Evolutionary conservation across 129 eudicot genomes (phyloP).

Genomic region (Gnaphalium uliginosum): DNA sequence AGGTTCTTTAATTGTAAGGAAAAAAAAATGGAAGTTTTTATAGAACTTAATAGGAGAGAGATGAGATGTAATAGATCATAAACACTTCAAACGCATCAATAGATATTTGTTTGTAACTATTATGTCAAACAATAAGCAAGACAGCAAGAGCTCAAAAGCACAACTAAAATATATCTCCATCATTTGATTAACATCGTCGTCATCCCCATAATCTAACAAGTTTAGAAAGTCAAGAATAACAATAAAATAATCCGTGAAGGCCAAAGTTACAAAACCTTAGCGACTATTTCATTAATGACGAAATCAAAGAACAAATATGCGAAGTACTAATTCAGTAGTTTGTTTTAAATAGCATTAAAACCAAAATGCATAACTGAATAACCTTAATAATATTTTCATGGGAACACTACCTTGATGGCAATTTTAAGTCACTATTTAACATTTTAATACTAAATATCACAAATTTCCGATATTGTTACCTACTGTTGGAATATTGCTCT

Average conservation of each 20-base stretch:
- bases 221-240: neutral
- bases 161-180: neutral
- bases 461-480: neutral
- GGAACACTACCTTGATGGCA: too few relatives aligned
- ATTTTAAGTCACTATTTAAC: too few relatives aligned
- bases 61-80: neutral
- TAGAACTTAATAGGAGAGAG: neutral
- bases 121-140: too few relatives aligned
- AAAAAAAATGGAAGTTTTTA: neutral
- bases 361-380: neutral
- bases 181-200: neutral
- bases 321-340: neutral
- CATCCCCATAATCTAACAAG: neutral
- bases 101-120: neutral
- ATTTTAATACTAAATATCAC: neutral
- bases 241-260: neutral
- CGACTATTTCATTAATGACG: neutral
- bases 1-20: neutral
- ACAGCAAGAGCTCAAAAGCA: too few relatives aligned
- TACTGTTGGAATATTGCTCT: neutral
- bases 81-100: neutral
- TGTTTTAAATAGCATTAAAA: neutral
- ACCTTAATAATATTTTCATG: too few relatives aligned
- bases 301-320: neutral
- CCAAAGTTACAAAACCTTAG: slow-evolving; percentile 8